Conservation (phyloP, 2,329 filamentous ascomycete species). For the Cladosporium sp. region DNA sequence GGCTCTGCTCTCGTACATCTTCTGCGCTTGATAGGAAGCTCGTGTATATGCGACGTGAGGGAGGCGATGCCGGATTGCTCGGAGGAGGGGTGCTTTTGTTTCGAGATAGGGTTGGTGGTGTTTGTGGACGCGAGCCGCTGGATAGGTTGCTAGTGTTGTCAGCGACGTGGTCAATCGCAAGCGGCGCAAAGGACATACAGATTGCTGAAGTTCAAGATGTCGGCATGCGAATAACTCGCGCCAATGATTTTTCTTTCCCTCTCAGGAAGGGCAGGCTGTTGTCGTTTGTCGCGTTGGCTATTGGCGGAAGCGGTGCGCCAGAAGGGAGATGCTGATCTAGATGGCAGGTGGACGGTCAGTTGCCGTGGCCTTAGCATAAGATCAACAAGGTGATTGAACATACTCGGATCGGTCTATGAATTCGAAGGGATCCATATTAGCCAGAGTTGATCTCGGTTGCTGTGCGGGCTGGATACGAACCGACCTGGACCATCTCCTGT, state of each 20-base stretch:
- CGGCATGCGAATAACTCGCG: slow-evolving; percentile 92
- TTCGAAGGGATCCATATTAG: slow-evolving; percentile 36
- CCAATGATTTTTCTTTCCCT: slow-evolving; percentile 76
- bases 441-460: slow-evolving; percentile 23
- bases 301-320: slow-evolving; percentile 63
- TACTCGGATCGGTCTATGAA: slow-evolving; percentile 35
- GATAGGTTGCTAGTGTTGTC: slow-evolving; percentile 11
- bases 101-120: slow-evolving; percentile 61
- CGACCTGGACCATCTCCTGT: slow-evolving; percentile 99
- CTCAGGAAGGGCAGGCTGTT: slow-evolving; percentile 45
- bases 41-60: slow-evolving; percentile 68
- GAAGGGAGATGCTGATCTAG: slow-evolving; percentile 81
- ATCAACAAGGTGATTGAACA: slow-evolving; percentile 12
- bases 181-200: slow-evolving; percentile 53
- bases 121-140: slow-evolving; percentile 61
- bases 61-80: slow-evolving; percentile 13
- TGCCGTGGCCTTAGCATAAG: neutral
- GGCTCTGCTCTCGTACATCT: slow-evolving; percentile 70
- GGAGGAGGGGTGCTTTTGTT: slow-evolving; percentile 48
- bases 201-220: slow-evolving; percentile 83
- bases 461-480: slow-evolving; percentile 57
- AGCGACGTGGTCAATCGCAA: neutral
- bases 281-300: slow-evolving; percentile 27
- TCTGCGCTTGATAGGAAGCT: slow-evolving; percentile 78
- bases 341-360: neutral